These are phyloP conservation scores for Oropetium thomaeum DNA, from an alignment of 176 grass and related monocot genomes.

Conservation along the genomic window DNA sequence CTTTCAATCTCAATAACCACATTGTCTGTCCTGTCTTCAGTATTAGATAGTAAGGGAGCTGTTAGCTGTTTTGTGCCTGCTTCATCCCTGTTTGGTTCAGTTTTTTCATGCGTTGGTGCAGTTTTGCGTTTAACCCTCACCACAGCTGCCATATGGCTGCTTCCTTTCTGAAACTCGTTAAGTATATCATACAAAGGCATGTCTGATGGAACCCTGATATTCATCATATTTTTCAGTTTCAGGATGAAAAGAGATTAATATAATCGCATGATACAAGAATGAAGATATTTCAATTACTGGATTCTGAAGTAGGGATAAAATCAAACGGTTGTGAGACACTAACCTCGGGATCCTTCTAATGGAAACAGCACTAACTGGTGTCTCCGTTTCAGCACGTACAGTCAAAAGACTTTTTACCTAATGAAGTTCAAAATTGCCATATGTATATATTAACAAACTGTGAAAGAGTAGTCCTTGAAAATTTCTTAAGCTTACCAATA, in stretches of 20 bases:
- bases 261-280: constrained; percentile 24
- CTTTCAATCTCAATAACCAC: constrained; percentile 77
- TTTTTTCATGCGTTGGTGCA: constrained; percentile 36
- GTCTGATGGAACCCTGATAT: constrained; percentile 86
- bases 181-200: constrained; percentile 99
- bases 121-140: constrained; percentile 75
- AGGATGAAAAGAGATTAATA: neutral
- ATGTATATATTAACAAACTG: constrained; percentile 15
- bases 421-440: constrained; percentile 33
- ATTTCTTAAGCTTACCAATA: constrained; percentile 65
- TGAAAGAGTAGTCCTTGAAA: neutral
- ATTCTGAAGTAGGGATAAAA: constrained; percentile 24
- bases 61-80: constrained; percentile 33
- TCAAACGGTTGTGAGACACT: neutral
- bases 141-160: constrained; percentile 99
- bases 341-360: constrained; percentile 99
- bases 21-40: constrained; percentile 49
- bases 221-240: constrained; percentile 6
- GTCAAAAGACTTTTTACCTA: constrained; percentile 99
- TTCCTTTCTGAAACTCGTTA: constrained; percentile 99
- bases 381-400: constrained; percentile 99
- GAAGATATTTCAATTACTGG: neutral
- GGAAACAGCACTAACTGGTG: constrained; percentile 97
- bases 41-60: constrained; percentile 67
- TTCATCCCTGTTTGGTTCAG: constrained; percentile 43